Evolutionary conservation across 2,329 filamentous ascomycete genomes (phyloP).

Genomic region (Claviceps sp.): DNA sequence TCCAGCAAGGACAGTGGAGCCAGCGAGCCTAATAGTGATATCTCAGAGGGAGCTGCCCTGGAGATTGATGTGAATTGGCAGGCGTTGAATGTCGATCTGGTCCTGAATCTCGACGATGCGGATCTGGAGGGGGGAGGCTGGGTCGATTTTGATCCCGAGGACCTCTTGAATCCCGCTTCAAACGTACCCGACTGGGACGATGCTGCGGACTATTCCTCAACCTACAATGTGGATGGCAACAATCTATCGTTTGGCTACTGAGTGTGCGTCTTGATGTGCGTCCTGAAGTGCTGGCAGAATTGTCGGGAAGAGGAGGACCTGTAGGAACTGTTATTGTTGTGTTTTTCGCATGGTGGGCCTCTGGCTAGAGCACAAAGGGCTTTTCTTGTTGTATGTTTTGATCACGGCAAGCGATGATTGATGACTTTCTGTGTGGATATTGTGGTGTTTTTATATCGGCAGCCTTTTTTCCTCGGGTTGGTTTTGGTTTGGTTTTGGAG

Average conservation of each 20-base stretch:
- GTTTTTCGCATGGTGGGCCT: no score
- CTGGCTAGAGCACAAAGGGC: neutral
- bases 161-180: constrained; percentile 14
- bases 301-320: no score
- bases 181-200: constrained; percentile 34
- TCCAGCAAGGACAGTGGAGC: constrained; percentile 46
- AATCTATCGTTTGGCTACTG: constrained; percentile 18
- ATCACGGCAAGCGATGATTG: neutral
- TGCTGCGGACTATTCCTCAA: constrained; percentile 35
- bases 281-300: no score
- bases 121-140: constrained; percentile 11
- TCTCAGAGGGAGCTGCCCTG: constrained; percentile 39
- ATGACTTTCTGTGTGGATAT: neutral
- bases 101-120: constrained; percentile 28
- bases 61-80: constrained; percentile 41
- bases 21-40: constrained; percentile 49
- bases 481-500: neutral
- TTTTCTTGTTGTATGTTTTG: neutral
- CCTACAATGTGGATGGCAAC: constrained; percentile 36
- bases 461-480: neutral
- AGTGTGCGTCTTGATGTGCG: neutral
- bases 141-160: constrained; percentile 16
- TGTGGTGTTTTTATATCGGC: neutral
- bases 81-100: constrained; percentile 31
- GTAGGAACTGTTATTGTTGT: no score